Base-by-base conservation (phyloP, 108 stramenopile genomes). In the Asterionellopsis glacialis region DNA sequence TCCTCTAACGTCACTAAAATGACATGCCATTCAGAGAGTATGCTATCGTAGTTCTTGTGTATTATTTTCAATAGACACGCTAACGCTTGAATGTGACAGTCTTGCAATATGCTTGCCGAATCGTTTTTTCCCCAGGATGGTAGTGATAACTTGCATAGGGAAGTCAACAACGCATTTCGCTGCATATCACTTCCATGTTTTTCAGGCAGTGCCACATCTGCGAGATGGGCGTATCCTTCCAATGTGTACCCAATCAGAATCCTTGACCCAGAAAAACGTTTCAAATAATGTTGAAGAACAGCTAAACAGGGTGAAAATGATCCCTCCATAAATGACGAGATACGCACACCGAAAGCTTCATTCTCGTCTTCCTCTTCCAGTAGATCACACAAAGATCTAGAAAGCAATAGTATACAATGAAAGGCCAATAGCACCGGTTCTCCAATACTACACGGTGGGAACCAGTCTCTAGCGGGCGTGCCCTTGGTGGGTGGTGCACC, bases 111-210 rank as follows among this genome's bases (percentile, higher is more conserved):
- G 49, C 53, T 67, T 6, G 59, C 45, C 16, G 82, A 41, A 27
- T 87, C 77, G 27, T 81, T 80, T 45, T 85, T 83, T 43, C 88
- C 88, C 88, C 92, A 90, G n/a, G 84, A 63, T 23, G 92, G 92
- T 21, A 93, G 60, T n/a, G 84, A 88, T 11, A 93, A 67, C 59
- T 93, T 93, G 68, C 87, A 90, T 13, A 93, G 59, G 10, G 87
- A 87, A 21, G 88, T 74, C 9, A 93, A 57, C 40, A 93, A 64
- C 1, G 85, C 85, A 23, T 80, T 71, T 40, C 91, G 61, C 12
- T 85, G 74, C 69, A 88, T 56, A 57, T 48, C 62, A 11, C 59
- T 45, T 1, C 26, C 65, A 22, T 19, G 27, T 10, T 49, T 38
- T 7, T 21, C 18, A 11, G 28, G 52, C 3, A 77, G 33, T 0